phyloP scores from a whole-genome alignment of 257 asterid species.

The Eucommia ulmoides region DNA sequence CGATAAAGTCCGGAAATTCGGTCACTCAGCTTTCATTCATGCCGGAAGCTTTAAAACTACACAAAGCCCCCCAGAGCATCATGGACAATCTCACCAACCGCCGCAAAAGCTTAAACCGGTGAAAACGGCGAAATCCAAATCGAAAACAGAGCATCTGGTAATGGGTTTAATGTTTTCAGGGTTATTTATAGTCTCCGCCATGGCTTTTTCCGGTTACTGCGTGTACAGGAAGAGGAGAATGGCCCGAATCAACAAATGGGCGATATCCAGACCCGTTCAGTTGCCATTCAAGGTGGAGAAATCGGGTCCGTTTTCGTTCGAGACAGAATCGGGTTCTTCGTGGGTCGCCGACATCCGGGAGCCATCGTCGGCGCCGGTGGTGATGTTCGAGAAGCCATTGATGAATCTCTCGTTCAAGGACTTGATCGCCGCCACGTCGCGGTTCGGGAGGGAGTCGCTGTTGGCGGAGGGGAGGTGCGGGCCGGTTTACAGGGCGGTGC shows the following conservation, averaged over 20 bases:
- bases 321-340: conserved; percentile 85
- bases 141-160: conserved; percentile 20
- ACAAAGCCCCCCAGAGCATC: conserved; percentile 17
- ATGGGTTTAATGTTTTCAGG: conserved; percentile 26
- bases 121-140: conserved; percentile 11
- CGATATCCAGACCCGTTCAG: conserved; percentile 71
- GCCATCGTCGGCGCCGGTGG: conserved; percentile 76
- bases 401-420: conserved; percentile 88
- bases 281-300: conserved; percentile 53
- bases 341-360: conserved; percentile 91
- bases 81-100: neutral
- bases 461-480: conserved; percentile 81
- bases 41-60: conserved; percentile 30
- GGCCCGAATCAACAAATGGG: conserved; percentile 55
- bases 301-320: conserved; percentile 88
- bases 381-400: conserved; percentile 96
- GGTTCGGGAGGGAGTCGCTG: conserved; percentile 82
- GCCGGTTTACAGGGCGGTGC: conserved; percentile 84
- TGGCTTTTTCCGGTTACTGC: conserved; percentile 15
- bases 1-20: conserved; percentile 23
- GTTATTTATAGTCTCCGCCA: conserved; percentile 12
- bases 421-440: conserved; percentile 77
- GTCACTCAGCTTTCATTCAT: conserved; percentile 41
- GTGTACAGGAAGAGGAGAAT: conserved; percentile 32
- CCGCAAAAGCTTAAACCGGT: conserved; percentile 2